Conservation (phyloP, 176 grass and related monocot species). For the Phyllostachys edulis region DNA sequence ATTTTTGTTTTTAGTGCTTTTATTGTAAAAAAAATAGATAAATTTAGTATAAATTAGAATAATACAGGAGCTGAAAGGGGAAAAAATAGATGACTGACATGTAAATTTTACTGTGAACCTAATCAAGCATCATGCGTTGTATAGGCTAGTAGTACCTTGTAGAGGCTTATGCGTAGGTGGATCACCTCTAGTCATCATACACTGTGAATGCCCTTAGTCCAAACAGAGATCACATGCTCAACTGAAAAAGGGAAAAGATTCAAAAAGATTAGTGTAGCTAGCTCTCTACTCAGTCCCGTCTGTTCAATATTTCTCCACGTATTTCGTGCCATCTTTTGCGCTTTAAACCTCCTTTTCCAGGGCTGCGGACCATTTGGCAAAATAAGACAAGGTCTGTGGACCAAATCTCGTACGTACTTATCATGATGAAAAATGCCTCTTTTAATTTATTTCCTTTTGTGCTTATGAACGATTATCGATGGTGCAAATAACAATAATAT, state of each 20-base stretch:
- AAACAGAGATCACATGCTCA: background rate
- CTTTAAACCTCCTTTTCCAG: conserved; percentile 1
- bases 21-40: no score
- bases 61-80: no score
- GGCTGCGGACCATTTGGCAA: background rate
- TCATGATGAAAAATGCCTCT: background rate
- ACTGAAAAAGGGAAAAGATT: background rate
- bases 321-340: background rate
- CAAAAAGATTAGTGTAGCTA: no score
- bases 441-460: background rate
- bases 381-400: conserved; percentile 4
- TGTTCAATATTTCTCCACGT: background rate
- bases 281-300: background rate
- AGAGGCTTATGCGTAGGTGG: no score
- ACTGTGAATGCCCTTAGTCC: no score
- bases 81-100: no score
- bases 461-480: background rate
- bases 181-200: no score
- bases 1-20: no score
- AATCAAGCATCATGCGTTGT: no score
- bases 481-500: background rate
- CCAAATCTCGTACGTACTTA: background rate
- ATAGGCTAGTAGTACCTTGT: no score
- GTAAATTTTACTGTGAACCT: no score
- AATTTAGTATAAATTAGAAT: no score